Evolutionary conservation across 208 protist genomes (phyloP).

Genomic region (Wallacemonas collosoma): DNA sequence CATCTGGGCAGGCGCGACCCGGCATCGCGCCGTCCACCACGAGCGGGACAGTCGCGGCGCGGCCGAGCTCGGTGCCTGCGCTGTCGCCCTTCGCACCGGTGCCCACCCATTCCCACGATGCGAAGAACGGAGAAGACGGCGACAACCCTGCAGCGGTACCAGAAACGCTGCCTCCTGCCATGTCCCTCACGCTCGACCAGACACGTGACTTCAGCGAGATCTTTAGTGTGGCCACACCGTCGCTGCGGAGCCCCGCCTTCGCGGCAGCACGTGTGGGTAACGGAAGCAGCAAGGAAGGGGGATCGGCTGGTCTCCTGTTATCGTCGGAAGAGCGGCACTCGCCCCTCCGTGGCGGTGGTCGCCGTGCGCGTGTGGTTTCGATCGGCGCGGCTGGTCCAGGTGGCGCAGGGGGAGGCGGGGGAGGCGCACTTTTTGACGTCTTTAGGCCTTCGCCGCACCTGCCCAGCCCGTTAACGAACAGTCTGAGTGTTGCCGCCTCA

Average conservation of each 20-base stretch:
- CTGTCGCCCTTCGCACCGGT: not conserved
- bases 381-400: not conserved
- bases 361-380: slow-evolving; percentile 2
- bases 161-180: not conserved
- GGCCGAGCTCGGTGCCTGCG: not conserved
- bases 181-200: not conserved
- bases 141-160: not conserved
- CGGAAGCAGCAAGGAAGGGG: too few relatives aligned
- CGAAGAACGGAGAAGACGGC: not conserved
- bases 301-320: too few relatives aligned
- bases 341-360: not conserved
- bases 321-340: too few relatives aligned
- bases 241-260: not conserved
- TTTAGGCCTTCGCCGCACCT: not conserved
- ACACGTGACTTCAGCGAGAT: slow-evolving; percentile 18
- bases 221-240: slow-evolving; percentile 12
- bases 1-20: too few relatives aligned
- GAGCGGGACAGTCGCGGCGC: not conserved
- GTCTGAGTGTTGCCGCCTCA: not conserved
- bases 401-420: not conserved
- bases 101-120: not conserved
- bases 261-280: too few relatives aligned
- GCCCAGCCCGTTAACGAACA: slow-evolving; percentile 3
- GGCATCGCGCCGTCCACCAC: not conserved
- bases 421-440: not conserved